Percentiles rank a stretch among this genome's conserved stretches.
These are phyloP conservation scores for Danielia reshetovae DNA, from an alignment of 805 yeast species.

Conservation along the genomic window DNA sequence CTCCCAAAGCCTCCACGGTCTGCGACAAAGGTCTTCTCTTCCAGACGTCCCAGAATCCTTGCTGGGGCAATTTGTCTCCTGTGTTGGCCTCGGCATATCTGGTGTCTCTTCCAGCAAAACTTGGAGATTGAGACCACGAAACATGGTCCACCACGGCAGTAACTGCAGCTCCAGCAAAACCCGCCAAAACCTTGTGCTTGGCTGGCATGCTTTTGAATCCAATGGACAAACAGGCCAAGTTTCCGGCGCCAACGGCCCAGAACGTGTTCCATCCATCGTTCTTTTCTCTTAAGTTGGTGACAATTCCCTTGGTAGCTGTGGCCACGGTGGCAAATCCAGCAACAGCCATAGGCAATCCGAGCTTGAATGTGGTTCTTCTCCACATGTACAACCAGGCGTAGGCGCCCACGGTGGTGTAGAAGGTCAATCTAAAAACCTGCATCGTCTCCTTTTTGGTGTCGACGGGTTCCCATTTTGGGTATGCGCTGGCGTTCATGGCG, in stretches of 20 bases:
- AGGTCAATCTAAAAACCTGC: slow-evolving; percentile 43
- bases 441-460: slow-evolving; percentile 51
- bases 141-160: slow-evolving; percentile 37
- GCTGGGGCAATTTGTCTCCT: slow-evolving; percentile 26
- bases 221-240: slow-evolving; percentile 43
- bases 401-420: slow-evolving; percentile 48
- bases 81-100: slow-evolving; percentile 39
- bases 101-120: slow-evolving; percentile 35
- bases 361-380: slow-evolving; percentile 41
- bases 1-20: slow-evolving; percentile 73
- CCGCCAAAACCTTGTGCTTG: slow-evolving; percentile 39
- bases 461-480: slow-evolving; percentile 50
- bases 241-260: slow-evolving; percentile 58
- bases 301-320: slow-evolving; percentile 44
- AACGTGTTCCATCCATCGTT: slow-evolving; percentile 61
- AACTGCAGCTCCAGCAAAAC: slow-evolving; percentile 36
- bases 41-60: slow-evolving; percentile 74
- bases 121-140: slow-evolving; percentile 38
- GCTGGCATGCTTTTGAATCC: slow-evolving; percentile 40
- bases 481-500: slow-evolving; percentile 34
- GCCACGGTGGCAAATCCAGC: slow-evolving; percentile 48
- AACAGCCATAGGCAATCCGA: slow-evolving; percentile 36
- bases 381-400: slow-evolving; percentile 43
- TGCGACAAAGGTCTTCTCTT: slow-evolving; percentile 80
- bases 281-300: slow-evolving; percentile 58